Conservation (phyloP, 257 asterid genomes). For the Salvia miltiorrhiza region DNA sequence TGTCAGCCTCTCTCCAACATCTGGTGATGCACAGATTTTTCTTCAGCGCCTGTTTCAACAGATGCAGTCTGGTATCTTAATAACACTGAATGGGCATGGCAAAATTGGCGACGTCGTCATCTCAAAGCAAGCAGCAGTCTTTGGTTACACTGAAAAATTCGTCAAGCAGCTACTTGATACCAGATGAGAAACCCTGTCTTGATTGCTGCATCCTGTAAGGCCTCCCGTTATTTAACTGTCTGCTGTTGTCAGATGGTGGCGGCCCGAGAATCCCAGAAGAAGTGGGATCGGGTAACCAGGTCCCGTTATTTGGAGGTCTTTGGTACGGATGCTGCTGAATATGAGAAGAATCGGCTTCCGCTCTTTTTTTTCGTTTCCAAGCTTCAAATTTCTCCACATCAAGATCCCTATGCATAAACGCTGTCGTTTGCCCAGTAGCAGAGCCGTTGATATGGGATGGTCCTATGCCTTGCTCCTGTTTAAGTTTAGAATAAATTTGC, state of each 20-base stretch:
- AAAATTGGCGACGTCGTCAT: slow-evolving; percentile 32
- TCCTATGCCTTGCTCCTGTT: slow-evolving; percentile 79
- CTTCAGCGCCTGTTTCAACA: slow-evolving; percentile 25
- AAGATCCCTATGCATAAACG: slow-evolving; percentile 58
- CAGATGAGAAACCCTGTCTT: slow-evolving; percentile 65
- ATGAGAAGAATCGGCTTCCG: slow-evolving; percentile 69
- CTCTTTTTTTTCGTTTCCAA: slow-evolving; percentile 91
- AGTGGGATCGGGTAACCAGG: slow-evolving; percentile 61
- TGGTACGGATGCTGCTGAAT: slow-evolving; percentile 59
- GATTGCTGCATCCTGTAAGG: slow-evolving; percentile 62
- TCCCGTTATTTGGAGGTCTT: slow-evolving; percentile 50
- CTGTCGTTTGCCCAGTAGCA: slow-evolving; percentile 39
- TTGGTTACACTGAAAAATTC: slow-evolving; percentile 6
- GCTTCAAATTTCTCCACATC: slow-evolving; percentile 90
- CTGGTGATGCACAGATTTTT: slow-evolving; percentile 27
- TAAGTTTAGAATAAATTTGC: slow-evolving; percentile 84
- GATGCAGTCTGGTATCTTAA: slow-evolving; percentile 18
- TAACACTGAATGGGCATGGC: slow-evolving; percentile 24
- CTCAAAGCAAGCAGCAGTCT: slow-evolving; percentile 12
- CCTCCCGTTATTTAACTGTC: slow-evolving; percentile 68
- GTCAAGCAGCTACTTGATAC: slow-evolving; percentile 43
- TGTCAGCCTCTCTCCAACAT: slow-evolving; percentile 30
- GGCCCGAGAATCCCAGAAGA: slow-evolving; percentile 92
- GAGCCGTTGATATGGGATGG: slow-evolving; percentile 63
- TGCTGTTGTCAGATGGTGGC: slow-evolving; percentile 66